Conservation (phyloP, 441 rosid genomes). For the Mallotus repandus region DNA sequence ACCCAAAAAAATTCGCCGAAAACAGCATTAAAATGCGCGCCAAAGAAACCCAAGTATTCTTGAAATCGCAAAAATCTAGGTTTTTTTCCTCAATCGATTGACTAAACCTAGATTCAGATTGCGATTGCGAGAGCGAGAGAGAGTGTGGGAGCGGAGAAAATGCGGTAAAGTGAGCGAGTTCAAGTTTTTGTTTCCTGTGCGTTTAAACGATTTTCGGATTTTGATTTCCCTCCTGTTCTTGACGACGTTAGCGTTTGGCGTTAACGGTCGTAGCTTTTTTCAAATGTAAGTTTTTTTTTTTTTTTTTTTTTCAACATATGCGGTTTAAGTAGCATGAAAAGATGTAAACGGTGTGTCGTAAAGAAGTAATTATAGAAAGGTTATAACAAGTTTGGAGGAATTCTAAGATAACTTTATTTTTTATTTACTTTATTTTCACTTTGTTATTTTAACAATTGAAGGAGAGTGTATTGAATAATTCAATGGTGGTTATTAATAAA, state of each 20-base stretch:
- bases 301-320: too few relatives aligned
- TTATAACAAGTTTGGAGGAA: too few relatives aligned
- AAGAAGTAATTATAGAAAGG: too few relatives aligned
- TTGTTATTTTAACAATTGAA: too few relatives aligned
- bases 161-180: conserved; percentile 23
- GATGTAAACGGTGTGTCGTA: too few relatives aligned
- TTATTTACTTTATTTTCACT: too few relatives aligned
- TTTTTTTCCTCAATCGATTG: not conserved
- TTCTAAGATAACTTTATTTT: too few relatives aligned
- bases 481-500: too few relatives aligned
- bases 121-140: not conserved
- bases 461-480: too few relatives aligned
- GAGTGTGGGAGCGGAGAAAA: conserved; percentile 7
- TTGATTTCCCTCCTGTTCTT: conserved; percentile 43
- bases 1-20: not conserved
- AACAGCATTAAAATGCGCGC: not conserved
- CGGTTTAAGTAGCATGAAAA: too few relatives aligned
- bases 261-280: not conserved
- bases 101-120: too few relatives aligned
- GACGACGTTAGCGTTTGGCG: conserved; percentile 30
- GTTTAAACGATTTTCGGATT: conserved; percentile 22
- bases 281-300: not conserved
- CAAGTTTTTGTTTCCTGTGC: conserved; percentile 3
- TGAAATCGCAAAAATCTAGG: not conserved
- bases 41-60: not conserved